phyloP scores from a whole-genome alignment of 192 early-diverging fungal species.

The Coemansia sp. region DNA sequence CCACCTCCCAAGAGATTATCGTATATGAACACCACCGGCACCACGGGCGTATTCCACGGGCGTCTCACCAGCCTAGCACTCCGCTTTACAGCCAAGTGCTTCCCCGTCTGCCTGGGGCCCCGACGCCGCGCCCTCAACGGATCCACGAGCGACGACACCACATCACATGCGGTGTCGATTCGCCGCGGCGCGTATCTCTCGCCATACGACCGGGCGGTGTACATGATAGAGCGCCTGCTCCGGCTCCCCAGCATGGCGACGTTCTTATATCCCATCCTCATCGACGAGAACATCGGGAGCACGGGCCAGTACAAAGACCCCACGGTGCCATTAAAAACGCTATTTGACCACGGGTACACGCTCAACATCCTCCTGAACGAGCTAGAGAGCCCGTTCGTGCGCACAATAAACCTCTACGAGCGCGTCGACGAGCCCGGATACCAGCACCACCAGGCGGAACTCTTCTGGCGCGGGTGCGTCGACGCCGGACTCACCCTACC shows the following conservation, averaged over 20 bases:
- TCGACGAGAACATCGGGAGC: conserved; percentile 32
- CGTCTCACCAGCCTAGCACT: conserved; percentile 29
- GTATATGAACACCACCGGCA: conserved; percentile 15
- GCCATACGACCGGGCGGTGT: conserved; percentile 40
- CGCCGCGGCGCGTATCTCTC: conserved; percentile 38
- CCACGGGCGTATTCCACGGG: conserved; percentile 39
- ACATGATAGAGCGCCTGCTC: conserved; percentile 41
- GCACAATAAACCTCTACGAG: conserved; percentile 45
- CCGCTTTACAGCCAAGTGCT: conserved; percentile 32
- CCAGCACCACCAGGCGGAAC: conserved; percentile 26
- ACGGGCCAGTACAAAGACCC: conserved; percentile 24
- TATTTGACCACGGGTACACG: conserved; percentile 48
- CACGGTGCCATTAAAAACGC: conserved; percentile 24
- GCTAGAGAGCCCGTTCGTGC: conserved; percentile 50
- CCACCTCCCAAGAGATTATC: background rate
- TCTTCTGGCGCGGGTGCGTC: conserved; percentile 50
- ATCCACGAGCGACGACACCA: conserved; percentile 8
- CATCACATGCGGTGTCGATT: conserved; percentile 44
- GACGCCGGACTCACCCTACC: conserved; percentile 21
- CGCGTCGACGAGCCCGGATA: conserved; percentile 11
- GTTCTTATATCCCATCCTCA: conserved; percentile 41
- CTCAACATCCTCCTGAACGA: conserved; percentile 52
- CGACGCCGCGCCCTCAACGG: conserved; percentile 18
- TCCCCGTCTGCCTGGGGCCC: conserved; percentile 33
- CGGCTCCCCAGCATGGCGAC: conserved; percentile 34